Evolutionary conservation across 2,329 filamentous ascomycete genomes (phyloP).

Genomic region (Lasiodiplodia sp.): DNA sequence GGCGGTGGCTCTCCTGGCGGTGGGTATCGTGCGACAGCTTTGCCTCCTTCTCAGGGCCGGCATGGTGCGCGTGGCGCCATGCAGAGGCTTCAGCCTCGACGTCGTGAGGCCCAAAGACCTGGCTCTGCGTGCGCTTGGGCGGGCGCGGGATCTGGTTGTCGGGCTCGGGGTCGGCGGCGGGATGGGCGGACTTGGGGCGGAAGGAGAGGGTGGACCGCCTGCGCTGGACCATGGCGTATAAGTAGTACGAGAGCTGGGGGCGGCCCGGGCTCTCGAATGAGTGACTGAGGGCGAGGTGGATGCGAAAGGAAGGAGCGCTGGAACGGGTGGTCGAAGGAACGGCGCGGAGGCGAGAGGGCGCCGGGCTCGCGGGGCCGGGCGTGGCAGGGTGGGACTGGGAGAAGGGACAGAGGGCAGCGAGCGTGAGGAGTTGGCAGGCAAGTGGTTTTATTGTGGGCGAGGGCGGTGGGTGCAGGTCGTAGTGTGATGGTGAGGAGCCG

Average conservation of each 20-base stretch:
- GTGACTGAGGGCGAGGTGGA: slow-evolving; percentile 23
- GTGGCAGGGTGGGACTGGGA: slow-evolving; percentile 7
- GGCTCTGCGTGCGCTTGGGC: slow-evolving; percentile 47
- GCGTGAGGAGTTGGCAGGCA: slow-evolving; percentile 20
- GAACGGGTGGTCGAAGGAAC: slow-evolving; percentile 10
- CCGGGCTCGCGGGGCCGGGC: slow-evolving; percentile 16
- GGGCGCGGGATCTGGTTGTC: slow-evolving; percentile 36
- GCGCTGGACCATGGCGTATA: slow-evolving; percentile 37
- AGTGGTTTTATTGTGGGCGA: slow-evolving; percentile 23
- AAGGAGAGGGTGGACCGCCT: slow-evolving; percentile 45
- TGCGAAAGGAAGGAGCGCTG: slow-evolving; percentile 15
- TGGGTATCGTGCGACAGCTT: slow-evolving; percentile 29
- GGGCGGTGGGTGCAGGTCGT: background rate
- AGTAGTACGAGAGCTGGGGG: slow-evolving; percentile 9
- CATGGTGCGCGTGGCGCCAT: slow-evolving; percentile 27
- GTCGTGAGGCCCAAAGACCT: slow-evolving; percentile 40
- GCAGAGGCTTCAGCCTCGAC: slow-evolving; percentile 16
- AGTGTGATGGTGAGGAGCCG: slow-evolving; percentile 13
- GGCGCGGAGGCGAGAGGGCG: slow-evolving; percentile 20
- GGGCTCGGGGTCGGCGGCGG: slow-evolving; percentile 43
- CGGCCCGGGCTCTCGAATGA: slow-evolving; percentile 20
- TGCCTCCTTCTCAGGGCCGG: slow-evolving; percentile 25
- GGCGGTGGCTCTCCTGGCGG: slow-evolving; percentile 15
- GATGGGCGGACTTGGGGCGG: slow-evolving; percentile 52
- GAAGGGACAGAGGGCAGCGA: slow-evolving; percentile 21